Evolutionary conservation across 805 yeast species (phyloP), one percentile per base, ranked within the genome.

Genomic region (Zygosaccharomyces bisporus): DNA sequence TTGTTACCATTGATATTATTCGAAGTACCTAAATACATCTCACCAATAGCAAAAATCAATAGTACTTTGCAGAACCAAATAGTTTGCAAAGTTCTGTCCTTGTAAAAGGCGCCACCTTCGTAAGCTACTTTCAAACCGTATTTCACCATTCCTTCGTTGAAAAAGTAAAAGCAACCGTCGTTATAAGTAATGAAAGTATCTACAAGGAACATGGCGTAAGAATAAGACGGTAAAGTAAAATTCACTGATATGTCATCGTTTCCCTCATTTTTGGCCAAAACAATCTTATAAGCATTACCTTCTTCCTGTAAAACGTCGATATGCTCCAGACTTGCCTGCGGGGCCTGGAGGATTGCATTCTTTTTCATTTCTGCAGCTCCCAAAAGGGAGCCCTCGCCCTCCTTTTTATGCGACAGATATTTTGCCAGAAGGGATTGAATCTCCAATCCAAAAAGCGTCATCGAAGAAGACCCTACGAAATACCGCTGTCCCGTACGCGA

Each of bases 111-210:
- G 8, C 63, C 64, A 3, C 68, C 67, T 21, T 81, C 76, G 59
- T 83, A 85, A 17, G 83, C 71, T 49, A 81, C 72, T 66, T 79
- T 75, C 42, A 85, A 61, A 49, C 79, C 81, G 52, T 77, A 77
- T 56, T 83, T 84, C 18, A 83, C 86, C 16, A 83, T 57, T 1
- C 95, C 95, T 61, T 85, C 95, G 58, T 85, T 85, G 68, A 85
- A 85, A 56, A 85, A 85, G 64, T 85, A 85, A 60, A 85, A 85
- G 54, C 95, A 85, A 0, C 90, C 93, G 62, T 84, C 93, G 55
- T 85, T 85, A 61, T 83, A 85, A 41, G 83, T 81, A 42, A 85
- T 76, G 53, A 85, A 85, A 0, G 87, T 81, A 57, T 85, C 91
- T 9, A 85, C 85, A 39, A 85, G 65, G 10, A 83, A 61, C 76